Evolutionary conservation across 1,284 basidiomycete species (phyloP), one percentile per base, ranked within the genome.

Genomic region (Trametes versicolor): DNA sequence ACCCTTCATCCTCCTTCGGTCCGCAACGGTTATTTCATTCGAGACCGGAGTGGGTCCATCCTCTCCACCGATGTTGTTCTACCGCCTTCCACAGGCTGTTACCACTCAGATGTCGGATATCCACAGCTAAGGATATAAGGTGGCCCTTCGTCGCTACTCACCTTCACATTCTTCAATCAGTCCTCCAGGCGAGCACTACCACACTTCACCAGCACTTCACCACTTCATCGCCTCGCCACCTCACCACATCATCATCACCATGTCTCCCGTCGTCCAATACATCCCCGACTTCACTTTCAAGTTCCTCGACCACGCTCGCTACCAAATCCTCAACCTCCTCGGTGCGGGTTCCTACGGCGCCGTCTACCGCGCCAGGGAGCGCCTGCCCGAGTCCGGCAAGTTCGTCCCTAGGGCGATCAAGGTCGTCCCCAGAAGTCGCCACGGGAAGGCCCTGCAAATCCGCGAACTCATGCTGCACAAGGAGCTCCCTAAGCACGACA

Each of bases 291-390:
- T 75, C 63, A 66, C 70, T 9, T 52, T 66, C 52, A 59, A 60
- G 56, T 41, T 64, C 45, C 58, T 75, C 59, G 73, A 73, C 65
- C 19, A 77, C 7, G 72, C 69, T 27, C 73, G 72, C 32, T 77
- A 88, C 66, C 82, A 87, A 70, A 80, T 89, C 39, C 77, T 86
- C 65, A 78, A 82, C 36, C 78, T 83, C 41, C 80, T 91, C 34
- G 89, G 88, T 29, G 74, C 83, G 19, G 89, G 89, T 47, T 85
- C 85, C 7, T 90, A 87, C 75, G 89, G 88, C 47, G 85, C 87
- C 55, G 87, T 90, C 59, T 90, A 89, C 75, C 82, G 82, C 58
- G 85, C 83, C 1, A 63, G 66, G 19, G 69, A 73, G 48, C 63
- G 67, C 37, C 41, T 60, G 39, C 74, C 79, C 39, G 34, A 43